These are phyloP conservation scores for Alternaria sp. DNA, from an alignment of 2,329 filamentous ascomycete genomes.

Conservation along the genomic window DNA sequence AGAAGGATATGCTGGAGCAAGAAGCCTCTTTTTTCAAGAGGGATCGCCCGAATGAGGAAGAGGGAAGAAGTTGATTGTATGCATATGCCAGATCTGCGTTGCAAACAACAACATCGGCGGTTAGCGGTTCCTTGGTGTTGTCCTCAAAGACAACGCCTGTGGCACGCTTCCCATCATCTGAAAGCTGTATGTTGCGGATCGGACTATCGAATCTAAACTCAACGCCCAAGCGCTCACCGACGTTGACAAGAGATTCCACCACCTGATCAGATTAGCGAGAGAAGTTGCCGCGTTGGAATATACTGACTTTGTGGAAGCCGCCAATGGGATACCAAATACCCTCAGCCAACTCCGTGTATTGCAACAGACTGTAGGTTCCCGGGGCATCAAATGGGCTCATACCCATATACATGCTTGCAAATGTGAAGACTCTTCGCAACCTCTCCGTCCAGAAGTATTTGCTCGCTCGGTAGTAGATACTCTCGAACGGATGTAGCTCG, in stretches of 20 bases:
- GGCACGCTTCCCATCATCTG: constrained; percentile 60
- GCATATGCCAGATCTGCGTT: constrained; percentile 80
- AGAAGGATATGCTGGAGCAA: constrained; percentile 79
- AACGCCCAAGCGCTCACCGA: constrained; percentile 69
- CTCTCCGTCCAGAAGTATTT: constrained; percentile 76
- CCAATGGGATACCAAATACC: constrained; percentile 79
- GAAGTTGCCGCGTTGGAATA: not conserved
- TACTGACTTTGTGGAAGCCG: constrained; percentile 69
- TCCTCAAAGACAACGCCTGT: constrained; percentile 67
- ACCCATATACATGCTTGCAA: constrained; percentile 84
- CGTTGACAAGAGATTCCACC: constrained; percentile 68
- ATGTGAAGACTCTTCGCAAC: constrained; percentile 75
- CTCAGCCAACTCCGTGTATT: constrained; percentile 78
- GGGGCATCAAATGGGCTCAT: constrained; percentile 81
- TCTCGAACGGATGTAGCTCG: constrained; percentile 73
- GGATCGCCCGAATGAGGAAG: constrained; percentile 53
- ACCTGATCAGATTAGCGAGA: constrained; percentile 42
- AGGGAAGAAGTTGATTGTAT: constrained; percentile 73
- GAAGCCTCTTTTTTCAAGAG: constrained; percentile 60
- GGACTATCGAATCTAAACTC: constrained; percentile 67
- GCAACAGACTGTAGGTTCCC: constrained; percentile 75
- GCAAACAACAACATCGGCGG: constrained; percentile 72
- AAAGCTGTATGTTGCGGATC: constrained; percentile 64
- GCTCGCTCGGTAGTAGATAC: constrained; percentile 70
- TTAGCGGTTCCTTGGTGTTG: constrained; percentile 62